A percentile compares a stretch with the other conserved stretches of the same genome.
Evolutionary conservation across 2,329 filamentous ascomycete genomes (phyloP).

Genomic region (Didymella pomorum): DNA sequence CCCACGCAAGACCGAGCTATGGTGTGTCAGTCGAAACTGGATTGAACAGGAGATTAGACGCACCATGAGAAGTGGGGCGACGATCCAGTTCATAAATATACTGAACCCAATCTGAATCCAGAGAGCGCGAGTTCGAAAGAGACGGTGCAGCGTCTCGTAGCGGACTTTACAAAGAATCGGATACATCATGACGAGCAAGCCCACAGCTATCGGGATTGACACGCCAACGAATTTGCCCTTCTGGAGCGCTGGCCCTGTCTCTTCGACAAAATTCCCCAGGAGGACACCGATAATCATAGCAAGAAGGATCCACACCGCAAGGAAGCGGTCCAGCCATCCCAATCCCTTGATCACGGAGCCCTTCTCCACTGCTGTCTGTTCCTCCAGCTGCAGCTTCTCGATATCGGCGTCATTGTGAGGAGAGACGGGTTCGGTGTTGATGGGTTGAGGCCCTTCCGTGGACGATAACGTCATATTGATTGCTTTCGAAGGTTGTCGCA

Average conservation of each 20-base stretch:
- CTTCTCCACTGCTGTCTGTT: slow-evolving; percentile 5
- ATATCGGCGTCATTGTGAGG: slow-evolving; percentile 4
- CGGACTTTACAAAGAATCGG: slow-evolving; percentile 7
- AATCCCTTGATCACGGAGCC: slow-evolving; percentile 1
- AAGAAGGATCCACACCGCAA: slow-evolving; percentile 10
- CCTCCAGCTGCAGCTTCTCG: slow-evolving; percentile 6
- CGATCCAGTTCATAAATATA: slow-evolving; percentile 8
- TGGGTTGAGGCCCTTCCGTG: slow-evolving; percentile 2
- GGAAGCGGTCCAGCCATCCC: slow-evolving; percentile 5
- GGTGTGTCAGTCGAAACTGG: slow-evolving; percentile 6
- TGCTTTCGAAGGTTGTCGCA: slow-evolving; percentile 2
- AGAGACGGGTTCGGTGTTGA: slow-evolving; percentile 6
- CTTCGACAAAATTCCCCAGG: slow-evolving; percentile 7
- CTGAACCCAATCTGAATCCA: slow-evolving; percentile 8
- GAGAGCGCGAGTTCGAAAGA: slow-evolving; percentile 9
- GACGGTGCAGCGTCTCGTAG: slow-evolving; percentile 7
- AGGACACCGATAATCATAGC: slow-evolving; percentile 7
- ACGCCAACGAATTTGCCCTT: slow-evolving; percentile 7
- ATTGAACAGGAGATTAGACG: slow-evolving; percentile 3
- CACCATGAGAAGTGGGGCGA: slow-evolving; percentile 6
- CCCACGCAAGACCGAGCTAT: slow-evolving; percentile 7
- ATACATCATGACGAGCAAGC: slow-evolving; percentile 8
- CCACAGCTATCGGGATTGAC: slow-evolving; percentile 7
- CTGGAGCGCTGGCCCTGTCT: slow-evolving; percentile 8
- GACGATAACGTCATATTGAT: slow-evolving; percentile 6